Evolutionary conservation across 2,329 filamentous ascomycete genomes (phyloP), one percentile per base, ranked within the genome.

Genomic region (Claviceps capensis): DNA sequence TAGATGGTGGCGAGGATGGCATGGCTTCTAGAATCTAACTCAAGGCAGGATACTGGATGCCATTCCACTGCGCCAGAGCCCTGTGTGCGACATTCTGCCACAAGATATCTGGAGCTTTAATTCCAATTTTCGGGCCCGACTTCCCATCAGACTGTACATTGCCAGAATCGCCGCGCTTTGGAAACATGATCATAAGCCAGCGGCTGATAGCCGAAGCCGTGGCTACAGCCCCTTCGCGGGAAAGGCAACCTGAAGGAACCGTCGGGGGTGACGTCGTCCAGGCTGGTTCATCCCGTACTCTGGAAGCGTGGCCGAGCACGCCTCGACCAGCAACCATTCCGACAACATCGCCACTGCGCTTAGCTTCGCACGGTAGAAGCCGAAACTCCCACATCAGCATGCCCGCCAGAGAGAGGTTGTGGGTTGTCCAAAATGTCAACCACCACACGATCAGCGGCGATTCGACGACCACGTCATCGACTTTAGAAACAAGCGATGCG

Each of bases 61-160:
- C 91, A 2, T 97, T 83, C 61, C 72, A 80, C 41, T 94, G 89
- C 58, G 93, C 93, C 47, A 85, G 79, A 67, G 89, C 88, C 11
- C 73, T 98, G 49, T 94, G 90, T 61, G 79, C 87, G 4, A 96
- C 87, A 1, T 97, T 97, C 65, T 97, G 91, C 69, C 82, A 83
- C 65, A 72, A 78, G 38, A 94, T 98, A 55, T 83, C 91, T 14
- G 83, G 83, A 53, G 90, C 86, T 0, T 71, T 98, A 51, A 93
- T 93, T 8, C 93, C 93, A 5, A 75, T 98, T 54, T 98, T 98
- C 65, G 93, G 93, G 0, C 78, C 82, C 13, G 77, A 81, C 42
- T 98, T 98, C 64, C 83, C 88, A 2, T 72, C 74, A 3, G 69
- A 81, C 46, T 98, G 93, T 65, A 70, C 84, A 14, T 74, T 69